phyloP scores from a whole-genome alignment of 495 filamentous ascomycete genomes.

The Amorphotheca resinae region DNA sequence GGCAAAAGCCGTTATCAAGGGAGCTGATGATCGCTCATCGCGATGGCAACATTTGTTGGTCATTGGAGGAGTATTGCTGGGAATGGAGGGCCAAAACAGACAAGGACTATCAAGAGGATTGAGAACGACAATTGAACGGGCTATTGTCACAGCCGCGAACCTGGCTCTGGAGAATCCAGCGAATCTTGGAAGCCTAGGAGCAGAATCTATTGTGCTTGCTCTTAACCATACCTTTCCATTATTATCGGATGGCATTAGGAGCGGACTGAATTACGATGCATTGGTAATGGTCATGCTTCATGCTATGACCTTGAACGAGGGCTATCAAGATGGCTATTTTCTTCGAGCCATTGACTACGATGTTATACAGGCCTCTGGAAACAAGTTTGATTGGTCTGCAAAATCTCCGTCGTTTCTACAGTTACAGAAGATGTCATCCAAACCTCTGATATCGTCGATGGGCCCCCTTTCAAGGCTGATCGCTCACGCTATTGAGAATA shows the following conservation, averaged over 20 bases:
- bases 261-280: conserved; percentile 56
- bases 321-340: conserved; percentile 74
- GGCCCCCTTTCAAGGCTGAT: conserved; percentile 69
- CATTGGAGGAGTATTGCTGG: conserved; percentile 69
- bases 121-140: conserved; percentile 59
- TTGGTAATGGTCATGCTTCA: conserved; percentile 60
- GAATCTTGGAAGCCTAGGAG: conserved; percentile 40
- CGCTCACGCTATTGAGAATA: conserved; percentile 58
- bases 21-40: conserved; percentile 70
- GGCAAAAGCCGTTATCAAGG: conserved; percentile 70
- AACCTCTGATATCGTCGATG: conserved; percentile 65
- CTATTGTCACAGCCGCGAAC: conserved; percentile 68
- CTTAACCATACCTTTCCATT: conserved; percentile 69
- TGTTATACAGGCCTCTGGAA: conserved; percentile 45
- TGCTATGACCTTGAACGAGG: conserved; percentile 54
- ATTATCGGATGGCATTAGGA: conserved; percentile 45
- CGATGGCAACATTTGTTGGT: conserved; percentile 82
- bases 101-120: conserved; percentile 48
- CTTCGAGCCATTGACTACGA: conserved; percentile 66
- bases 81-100: conserved; percentile 59
- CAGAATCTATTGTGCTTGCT: conserved; percentile 53
- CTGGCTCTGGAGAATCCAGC: conserved; percentile 46
- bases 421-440: conserved; percentile 42
- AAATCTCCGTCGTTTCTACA: conserved; percentile 45
- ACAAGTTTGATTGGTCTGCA: conserved; percentile 60